phyloP scores from a whole-genome alignment of 148 eudicot genomes.

The Chenopodium quinoa region DNA sequence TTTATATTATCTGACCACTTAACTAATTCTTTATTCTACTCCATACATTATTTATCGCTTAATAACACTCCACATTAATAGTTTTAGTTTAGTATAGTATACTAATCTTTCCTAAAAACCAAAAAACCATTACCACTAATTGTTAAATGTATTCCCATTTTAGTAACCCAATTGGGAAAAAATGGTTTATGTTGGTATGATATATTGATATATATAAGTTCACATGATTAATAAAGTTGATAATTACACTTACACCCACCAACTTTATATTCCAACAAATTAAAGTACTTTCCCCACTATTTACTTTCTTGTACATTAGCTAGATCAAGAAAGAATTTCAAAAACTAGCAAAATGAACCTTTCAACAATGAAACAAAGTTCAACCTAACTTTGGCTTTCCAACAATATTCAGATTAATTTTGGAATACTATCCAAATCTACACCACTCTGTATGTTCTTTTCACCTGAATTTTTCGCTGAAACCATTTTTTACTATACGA shows the following conservation, averaged over 20 bases:
- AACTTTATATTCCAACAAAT: not conserved
- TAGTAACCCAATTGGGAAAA: not conserved
- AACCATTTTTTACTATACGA: too few species aligned
- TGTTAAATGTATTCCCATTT: too few species aligned
- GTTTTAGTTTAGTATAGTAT: too few species aligned
- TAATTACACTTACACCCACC: not conserved
- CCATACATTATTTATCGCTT: too few species aligned
- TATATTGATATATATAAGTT: not conserved
- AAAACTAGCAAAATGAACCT: constrained; percentile 1
- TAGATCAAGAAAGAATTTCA: constrained; percentile 14
- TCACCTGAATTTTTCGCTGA: too few species aligned
- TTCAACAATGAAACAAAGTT: not conserved
- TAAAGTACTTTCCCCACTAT: not conserved
- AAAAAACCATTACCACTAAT: too few species aligned
- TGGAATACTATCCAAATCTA: too few species aligned
- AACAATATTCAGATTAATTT: too few species aligned
- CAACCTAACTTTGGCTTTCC: not conserved
- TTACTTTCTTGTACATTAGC: constrained; percentile 9
- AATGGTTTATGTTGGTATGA: not conserved
- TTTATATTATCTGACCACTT: not conserved
- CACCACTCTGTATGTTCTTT: too few species aligned
- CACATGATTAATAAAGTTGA: not conserved
- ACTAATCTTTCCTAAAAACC: too few species aligned
- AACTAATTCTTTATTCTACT: too few species aligned
- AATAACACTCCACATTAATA: too few species aligned